These are phyloP conservation scores for Lotmaria passim DNA, from an alignment of 208 protist genomes.

Conservation along the genomic window DNA sequence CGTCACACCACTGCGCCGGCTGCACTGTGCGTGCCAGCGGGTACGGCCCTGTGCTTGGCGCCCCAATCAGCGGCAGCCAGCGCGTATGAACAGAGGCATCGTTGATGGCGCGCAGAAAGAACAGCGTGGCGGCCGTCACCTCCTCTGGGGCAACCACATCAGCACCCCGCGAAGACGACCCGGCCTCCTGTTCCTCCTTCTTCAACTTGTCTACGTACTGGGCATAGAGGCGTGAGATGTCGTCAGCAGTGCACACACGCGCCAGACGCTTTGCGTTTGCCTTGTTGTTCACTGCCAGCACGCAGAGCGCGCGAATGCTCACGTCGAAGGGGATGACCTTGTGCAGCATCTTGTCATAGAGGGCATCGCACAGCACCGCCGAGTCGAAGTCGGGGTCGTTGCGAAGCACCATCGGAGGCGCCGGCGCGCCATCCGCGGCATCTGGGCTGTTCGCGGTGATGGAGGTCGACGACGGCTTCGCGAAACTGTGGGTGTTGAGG, in stretches of 20 bases:
- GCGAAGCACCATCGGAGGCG: constrained; percentile 4
- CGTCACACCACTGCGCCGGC: constrained; percentile 58
- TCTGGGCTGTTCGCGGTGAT: background rate
- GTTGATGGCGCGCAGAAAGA: constrained; percentile 67
- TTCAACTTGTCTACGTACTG: constrained; percentile 44
- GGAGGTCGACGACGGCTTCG: background rate
- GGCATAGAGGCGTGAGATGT: constrained; percentile 54
- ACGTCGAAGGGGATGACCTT: constrained; percentile 86
- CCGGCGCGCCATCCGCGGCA: background rate
- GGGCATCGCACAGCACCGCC: constrained; percentile 48
- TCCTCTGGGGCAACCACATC: constrained; percentile 40
- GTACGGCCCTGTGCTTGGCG: constrained; percentile 33
- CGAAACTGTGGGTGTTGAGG: constrained; percentile 51
- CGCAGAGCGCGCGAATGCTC: constrained; percentile 65
- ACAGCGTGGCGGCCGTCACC: constrained; percentile 67
- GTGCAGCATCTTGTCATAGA: constrained; percentile 77
- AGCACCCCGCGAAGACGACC: background rate
- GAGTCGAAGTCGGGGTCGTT: constrained; percentile 60
- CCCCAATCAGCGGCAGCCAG: constrained; percentile 39
- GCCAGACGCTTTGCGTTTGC: constrained; percentile 58
- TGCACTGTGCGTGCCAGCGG: constrained; percentile 45
- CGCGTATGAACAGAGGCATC: constrained; percentile 39
- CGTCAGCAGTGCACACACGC: constrained; percentile 28
- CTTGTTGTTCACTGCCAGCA: constrained; percentile 58
- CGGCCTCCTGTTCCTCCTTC: background rate